These are phyloP conservation scores for Hymenoscyphus linearis DNA, from an alignment of 2,329 filamentous ascomycete species.

Conservation along the genomic window DNA sequence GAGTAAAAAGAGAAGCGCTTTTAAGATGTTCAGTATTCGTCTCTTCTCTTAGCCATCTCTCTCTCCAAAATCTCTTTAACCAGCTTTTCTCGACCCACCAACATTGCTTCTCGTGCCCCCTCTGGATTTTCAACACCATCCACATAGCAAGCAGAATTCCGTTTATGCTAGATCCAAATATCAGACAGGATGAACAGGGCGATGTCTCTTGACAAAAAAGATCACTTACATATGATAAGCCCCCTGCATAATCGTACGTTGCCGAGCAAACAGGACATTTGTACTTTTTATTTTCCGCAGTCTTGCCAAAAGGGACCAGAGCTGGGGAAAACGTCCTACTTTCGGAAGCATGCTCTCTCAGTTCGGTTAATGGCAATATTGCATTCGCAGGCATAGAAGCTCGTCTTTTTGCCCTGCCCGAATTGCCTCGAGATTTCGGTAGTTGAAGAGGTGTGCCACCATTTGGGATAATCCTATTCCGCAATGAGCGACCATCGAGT, in stretches of 20 bases:
- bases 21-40: background rate
- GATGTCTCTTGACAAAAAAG: background rate
- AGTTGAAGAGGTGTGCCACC: background rate
- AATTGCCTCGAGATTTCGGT: background rate
- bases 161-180: background rate
- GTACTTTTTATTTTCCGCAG: background rate
- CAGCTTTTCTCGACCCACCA: constrained; percentile 43
- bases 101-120: background rate
- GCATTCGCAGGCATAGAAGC: background rate
- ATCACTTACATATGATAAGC: background rate
- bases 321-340: background rate
- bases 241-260: background rate
- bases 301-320: background rate
- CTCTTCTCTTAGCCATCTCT: constrained; percentile 28
- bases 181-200: background rate
- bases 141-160: background rate
- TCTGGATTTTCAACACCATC: background rate
- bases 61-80: constrained; percentile 43
- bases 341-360: background rate
- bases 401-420: background rate
- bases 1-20: background rate
- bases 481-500: constrained; percentile 13
- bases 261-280: background rate
- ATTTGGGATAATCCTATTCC: background rate
- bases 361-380: background rate